These are phyloP conservation scores for Crataegus laevigata DNA, from an alignment of 306 rosid species.

Conservation along the genomic window DNA sequence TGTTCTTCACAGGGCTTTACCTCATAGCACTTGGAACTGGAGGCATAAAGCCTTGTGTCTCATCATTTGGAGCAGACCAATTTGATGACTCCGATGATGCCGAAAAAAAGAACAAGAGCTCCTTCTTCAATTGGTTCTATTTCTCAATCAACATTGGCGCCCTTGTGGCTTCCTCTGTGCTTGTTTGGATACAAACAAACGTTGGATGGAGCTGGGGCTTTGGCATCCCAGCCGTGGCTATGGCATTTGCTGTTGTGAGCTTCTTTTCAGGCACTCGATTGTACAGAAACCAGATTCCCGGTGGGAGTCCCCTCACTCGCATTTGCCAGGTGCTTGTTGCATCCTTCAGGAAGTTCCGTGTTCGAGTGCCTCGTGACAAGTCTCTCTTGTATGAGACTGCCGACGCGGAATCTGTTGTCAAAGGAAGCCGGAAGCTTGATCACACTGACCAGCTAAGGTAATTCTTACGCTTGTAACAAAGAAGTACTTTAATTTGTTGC, in stretches of 20 bases:
- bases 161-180: slow-evolving; percentile 20
- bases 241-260: slow-evolving; percentile 22
- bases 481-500: not conserved
- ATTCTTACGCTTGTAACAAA: not conserved
- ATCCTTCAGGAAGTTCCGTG: slow-evolving; percentile 2
- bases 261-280: slow-evolving; percentile 14
- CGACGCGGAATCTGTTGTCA: slow-evolving; percentile 4
- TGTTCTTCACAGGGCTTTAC: slow-evolving; percentile 15
- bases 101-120: slow-evolving; percentile 12
- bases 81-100: slow-evolving; percentile 15
- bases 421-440: slow-evolving; percentile 21
- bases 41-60: slow-evolving; percentile 13
- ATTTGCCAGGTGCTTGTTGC: slow-evolving; percentile 23
- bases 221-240: slow-evolving; percentile 17
- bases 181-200: slow-evolving; percentile 21
- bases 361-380: slow-evolving; percentile 4
- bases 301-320: slow-evolving; percentile 20
- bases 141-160: slow-evolving; percentile 20
- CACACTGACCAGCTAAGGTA: slow-evolving; percentile 18
- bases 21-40: slow-evolving; percentile 22
- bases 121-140: slow-evolving; percentile 19
- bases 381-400: slow-evolving; percentile 17
- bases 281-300: slow-evolving; percentile 21
- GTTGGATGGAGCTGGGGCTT: slow-evolving; percentile 24
- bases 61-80: slow-evolving; percentile 16